phyloP scores from a whole-genome alignment of 805 yeast genomes.

The Huiozyma naganishii region DNA sequence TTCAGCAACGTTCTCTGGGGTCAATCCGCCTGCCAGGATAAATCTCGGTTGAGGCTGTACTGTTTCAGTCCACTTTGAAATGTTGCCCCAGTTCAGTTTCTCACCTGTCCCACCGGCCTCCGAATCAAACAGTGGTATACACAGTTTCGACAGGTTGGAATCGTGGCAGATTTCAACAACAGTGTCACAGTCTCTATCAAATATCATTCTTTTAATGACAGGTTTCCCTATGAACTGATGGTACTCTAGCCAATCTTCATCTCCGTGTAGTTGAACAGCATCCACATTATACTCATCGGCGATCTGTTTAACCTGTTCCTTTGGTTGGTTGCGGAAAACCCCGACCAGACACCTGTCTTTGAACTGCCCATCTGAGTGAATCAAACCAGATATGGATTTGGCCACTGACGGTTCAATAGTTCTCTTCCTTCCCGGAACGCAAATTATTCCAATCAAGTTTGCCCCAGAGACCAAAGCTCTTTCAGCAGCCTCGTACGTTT shows the following conservation, averaged over 20 bases:
- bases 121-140: slow-evolving; percentile 60
- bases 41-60: slow-evolving; percentile 28
- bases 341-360: slow-evolving; percentile 72
- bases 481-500: slow-evolving; percentile 56
- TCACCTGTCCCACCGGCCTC: slow-evolving; percentile 90
- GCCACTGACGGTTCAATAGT: slow-evolving; percentile 48
- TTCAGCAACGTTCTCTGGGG: slow-evolving; percentile 53
- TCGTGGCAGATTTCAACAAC: slow-evolving; percentile 25
- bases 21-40: slow-evolving; percentile 84
- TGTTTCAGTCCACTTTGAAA: slow-evolving; percentile 31
- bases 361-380: slow-evolving; percentile 24
- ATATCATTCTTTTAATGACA: slow-evolving; percentile 56
- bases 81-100: slow-evolving; percentile 58
- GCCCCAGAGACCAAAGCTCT: slow-evolving; percentile 65
- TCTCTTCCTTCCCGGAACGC: slow-evolving; percentile 75
- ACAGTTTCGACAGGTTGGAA: neutral
- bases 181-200: slow-evolving; percentile 42
- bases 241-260: slow-evolving; percentile 35
- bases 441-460: slow-evolving; percentile 67
- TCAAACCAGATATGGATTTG: slow-evolving; percentile 32
- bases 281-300: slow-evolving; percentile 44
- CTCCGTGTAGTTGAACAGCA: slow-evolving; percentile 82
- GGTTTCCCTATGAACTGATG: slow-evolving; percentile 35
- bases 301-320: slow-evolving; percentile 44
- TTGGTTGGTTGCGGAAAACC: slow-evolving; percentile 74